Percentiles rank a stretch among this genome's conserved stretches.
Evolutionary conservation across 495 filamentous ascomycete genomes (phyloP).

Genomic region (Cercophora sp.): DNA sequence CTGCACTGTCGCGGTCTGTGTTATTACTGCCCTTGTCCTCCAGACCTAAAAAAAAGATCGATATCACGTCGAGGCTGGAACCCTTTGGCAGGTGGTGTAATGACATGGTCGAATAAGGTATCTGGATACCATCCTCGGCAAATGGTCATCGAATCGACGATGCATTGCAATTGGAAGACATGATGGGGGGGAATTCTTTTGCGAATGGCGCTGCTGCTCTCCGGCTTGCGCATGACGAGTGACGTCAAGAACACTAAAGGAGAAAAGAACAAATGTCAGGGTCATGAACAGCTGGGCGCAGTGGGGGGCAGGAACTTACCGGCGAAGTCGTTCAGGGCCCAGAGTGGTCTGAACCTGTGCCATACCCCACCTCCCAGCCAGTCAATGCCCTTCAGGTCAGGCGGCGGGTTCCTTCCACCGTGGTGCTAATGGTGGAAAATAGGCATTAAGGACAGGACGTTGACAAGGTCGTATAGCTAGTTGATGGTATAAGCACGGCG

Average conservation of each 20-base stretch:
- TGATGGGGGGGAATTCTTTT: constrained; percentile 40
- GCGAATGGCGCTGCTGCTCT: constrained; percentile 32
- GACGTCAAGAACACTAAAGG: constrained; percentile 20
- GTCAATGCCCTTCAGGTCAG: constrained; percentile 29
- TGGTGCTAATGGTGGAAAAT: constrained; percentile 40
- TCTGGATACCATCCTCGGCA: constrained; percentile 40
- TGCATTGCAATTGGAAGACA: constrained; percentile 46
- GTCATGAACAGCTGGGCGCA: no score
- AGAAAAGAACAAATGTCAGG: no score
- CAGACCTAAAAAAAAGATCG: constrained; percentile 40
- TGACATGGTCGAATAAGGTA: constrained; percentile 27
- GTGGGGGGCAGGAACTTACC: no score
- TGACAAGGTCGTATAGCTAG: constrained; percentile 49
- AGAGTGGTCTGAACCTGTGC: constrained; percentile 35
- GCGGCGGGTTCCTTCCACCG: constrained; percentile 27
- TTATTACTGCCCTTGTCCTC: constrained; percentile 25
- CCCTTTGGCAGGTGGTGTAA: constrained; percentile 22
- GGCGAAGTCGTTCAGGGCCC: constrained; percentile 41
- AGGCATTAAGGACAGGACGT: constrained; percentile 36
- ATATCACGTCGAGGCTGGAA: constrained; percentile 42
- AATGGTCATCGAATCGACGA: constrained; percentile 40
- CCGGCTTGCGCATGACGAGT: constrained; percentile 40
- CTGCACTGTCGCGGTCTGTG: no score
- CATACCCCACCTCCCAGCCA: constrained; percentile 16
- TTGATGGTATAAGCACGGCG: constrained; percentile 48